Percentiles rank a stretch among this genome's conserved stretches.
Evolutionary conservation across 768 basidiomycete species (phyloP).

Genomic region (Sarcomyxa edulis): DNA sequence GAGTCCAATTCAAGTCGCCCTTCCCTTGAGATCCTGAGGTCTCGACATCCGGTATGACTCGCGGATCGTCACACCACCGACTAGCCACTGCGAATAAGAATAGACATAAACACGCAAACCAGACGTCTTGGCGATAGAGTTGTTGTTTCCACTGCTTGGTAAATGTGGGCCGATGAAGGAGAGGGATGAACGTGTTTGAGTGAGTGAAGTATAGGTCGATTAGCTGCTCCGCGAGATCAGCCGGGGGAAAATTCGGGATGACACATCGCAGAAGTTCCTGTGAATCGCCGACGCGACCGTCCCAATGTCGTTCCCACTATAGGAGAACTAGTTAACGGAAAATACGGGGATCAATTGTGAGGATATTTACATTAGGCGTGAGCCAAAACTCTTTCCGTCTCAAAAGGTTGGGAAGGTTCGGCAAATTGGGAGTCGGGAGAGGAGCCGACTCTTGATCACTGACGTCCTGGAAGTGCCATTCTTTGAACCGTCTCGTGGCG

Average conservation of each 20-base stretch:
- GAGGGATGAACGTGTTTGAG: slow-evolving; percentile 53
- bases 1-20: slow-evolving; percentile 39
- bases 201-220: slow-evolving; percentile 67
- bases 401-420: slow-evolving; percentile 9
- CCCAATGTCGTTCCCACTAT: slow-evolving; percentile 59
- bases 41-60: slow-evolving; percentile 37
- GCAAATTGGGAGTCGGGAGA: slow-evolving; percentile 11
- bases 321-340: slow-evolving; percentile 3
- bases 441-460: neutral
- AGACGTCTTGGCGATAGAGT: slow-evolving; percentile 47
- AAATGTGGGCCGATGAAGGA: slow-evolving; percentile 72
- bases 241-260: slow-evolving; percentile 52
- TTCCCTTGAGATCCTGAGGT: slow-evolving; percentile 15
- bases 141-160: slow-evolving; percentile 50
- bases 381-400: slow-evolving; percentile 52
- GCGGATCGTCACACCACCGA: slow-evolving; percentile 57
- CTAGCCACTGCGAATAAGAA: slow-evolving; percentile 66
- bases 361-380: slow-evolving; percentile 43
- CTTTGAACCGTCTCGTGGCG: slow-evolving; percentile 45
- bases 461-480: slow-evolving; percentile 38
- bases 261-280: slow-evolving; percentile 25
- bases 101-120: slow-evolving; percentile 59
- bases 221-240: slow-evolving; percentile 51
- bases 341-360: slow-evolving; percentile 4
- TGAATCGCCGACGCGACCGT: slow-evolving; percentile 33